Percentiles rank a stretch among this genome's conserved stretches.
phyloP scores from a whole-genome alignment of 2,329 filamentous ascomycete genomes.

The Pseudonectria buxi region DNA sequence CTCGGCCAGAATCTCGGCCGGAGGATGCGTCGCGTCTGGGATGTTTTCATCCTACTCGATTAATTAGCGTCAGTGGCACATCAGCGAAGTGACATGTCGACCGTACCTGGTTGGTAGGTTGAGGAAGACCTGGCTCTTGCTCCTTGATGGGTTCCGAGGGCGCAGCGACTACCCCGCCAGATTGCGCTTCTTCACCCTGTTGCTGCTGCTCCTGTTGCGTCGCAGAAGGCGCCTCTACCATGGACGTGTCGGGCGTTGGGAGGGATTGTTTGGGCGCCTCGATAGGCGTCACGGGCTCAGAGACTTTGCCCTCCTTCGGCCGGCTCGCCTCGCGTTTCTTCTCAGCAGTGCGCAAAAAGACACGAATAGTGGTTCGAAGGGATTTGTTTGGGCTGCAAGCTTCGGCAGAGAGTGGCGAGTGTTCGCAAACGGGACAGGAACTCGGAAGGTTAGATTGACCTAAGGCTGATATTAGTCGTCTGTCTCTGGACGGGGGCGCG shows the following conservation, averaged over 20 bases:
- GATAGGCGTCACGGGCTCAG: constrained; percentile 33
- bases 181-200: constrained; percentile 2
- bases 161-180: constrained; percentile 5
- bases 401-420: constrained; percentile 77
- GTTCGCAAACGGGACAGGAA: constrained; percentile 87
- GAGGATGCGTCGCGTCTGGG: constrained; percentile 2
- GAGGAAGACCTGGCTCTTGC: constrained; percentile 1
- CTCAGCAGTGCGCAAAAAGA: constrained; percentile 84
- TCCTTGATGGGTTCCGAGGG: constrained; percentile 4
- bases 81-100: background rate
- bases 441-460: constrained; percentile 69
- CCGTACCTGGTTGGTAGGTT: constrained; percentile 13
- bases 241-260: constrained; percentile 17
- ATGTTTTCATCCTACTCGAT: constrained; percentile 3
- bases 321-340: constrained; percentile 73
- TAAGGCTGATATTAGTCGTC: constrained; percentile 29
- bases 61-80: constrained; percentile 1
- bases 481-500: background rate
- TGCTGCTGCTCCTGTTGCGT: constrained; percentile 3
- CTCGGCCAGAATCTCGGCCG: constrained; percentile 10
- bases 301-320: constrained; percentile 40
- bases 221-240: constrained; percentile 13
- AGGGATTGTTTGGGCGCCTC: constrained; percentile 32
- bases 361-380: constrained; percentile 84
- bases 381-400: constrained; percentile 86